Conservation (phyloP, 176 grass and related monocot genomes). For the Triticum aestivum region DNA sequence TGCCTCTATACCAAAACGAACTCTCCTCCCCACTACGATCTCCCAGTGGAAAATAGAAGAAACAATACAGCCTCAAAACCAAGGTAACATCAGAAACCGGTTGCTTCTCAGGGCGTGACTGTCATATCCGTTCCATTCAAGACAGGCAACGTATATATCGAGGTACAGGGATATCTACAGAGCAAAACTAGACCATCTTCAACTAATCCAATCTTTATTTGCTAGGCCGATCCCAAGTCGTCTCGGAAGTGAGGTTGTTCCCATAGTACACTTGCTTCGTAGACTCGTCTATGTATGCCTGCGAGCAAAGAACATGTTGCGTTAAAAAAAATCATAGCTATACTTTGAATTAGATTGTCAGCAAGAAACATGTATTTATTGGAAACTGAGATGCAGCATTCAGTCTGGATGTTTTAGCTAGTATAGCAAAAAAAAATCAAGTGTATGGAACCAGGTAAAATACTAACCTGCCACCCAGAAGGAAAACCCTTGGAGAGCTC, state of each 20-base stretch:
- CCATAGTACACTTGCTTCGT: constrained; percentile 85
- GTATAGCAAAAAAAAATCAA: not conserved
- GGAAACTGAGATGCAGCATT: not conserved
- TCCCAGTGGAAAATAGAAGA: not conserved
- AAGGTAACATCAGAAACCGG: not conserved
- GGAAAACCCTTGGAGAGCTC: constrained; percentile 83
- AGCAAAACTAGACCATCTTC: constrained; percentile 1
- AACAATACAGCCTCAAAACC: not conserved
- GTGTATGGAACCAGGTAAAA: not conserved
- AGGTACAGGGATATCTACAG: constrained; percentile 28
- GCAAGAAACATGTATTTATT: not conserved
- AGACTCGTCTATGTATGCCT: constrained; percentile 83
- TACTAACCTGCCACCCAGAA: constrained; percentile 77
- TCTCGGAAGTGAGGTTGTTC: constrained; percentile 74
- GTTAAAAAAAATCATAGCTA: not conserved
- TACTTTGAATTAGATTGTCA: not conserved
- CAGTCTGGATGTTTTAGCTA: not conserved
- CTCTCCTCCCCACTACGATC: not conserved
- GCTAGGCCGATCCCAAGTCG: constrained; percentile 58
- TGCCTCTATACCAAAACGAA: not conserved
- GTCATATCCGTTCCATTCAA: too few species aligned
- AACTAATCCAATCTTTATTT: constrained; percentile 25
- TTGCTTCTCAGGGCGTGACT: not conserved
- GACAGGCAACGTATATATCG: not conserved
- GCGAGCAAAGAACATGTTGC: not conserved